Percentiles rank a stretch among this genome's conserved stretches.
Evolutionary conservation across 2,329 filamentous ascomycete species (phyloP).

Genomic region (Geoglossum cookeanum): DNA sequence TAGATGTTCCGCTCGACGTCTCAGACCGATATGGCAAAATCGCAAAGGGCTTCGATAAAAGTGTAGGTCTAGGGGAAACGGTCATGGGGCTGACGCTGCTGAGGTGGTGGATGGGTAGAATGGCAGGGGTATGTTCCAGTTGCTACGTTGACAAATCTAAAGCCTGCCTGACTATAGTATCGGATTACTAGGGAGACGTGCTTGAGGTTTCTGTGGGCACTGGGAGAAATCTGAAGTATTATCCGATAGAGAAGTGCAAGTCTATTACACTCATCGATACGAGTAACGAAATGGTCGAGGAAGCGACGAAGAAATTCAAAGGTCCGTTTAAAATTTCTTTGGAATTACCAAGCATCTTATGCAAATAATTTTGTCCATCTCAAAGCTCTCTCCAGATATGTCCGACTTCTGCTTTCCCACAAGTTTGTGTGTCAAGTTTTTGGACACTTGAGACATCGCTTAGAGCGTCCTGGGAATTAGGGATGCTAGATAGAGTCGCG

Average conservation of each 20-base stretch:
- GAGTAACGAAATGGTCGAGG: constrained; percentile 27
- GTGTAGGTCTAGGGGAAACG: constrained; percentile 25
- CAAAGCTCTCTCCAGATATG: no score
- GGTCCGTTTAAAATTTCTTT: constrained; percentile 1
- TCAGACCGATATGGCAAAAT: constrained; percentile 25
- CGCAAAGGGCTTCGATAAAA: constrained; percentile 25
- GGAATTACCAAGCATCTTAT: background rate
- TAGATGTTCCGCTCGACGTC: constrained; percentile 22
- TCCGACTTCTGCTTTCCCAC: no score
- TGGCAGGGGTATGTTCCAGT: constrained; percentile 15
- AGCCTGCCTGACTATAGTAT: background rate
- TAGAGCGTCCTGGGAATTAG: background rate
- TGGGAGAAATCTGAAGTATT: constrained; percentile 27
- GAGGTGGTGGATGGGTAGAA: constrained; percentile 22
- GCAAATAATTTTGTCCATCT: background rate
- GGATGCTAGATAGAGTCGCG: background rate
- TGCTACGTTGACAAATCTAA: background rate
- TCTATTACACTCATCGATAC: constrained; percentile 22
- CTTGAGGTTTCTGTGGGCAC: constrained; percentile 32
- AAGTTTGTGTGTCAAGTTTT: background rate
- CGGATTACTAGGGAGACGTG: constrained; percentile 20
- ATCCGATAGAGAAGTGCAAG: constrained; percentile 17
- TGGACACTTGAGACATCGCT: background rate
- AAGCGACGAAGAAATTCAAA: constrained; percentile 25
- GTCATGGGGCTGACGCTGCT: constrained; percentile 23